Conservation (phyloP, 768 basidiomycete genomes). For the Pisolithus marmoratus region DNA sequence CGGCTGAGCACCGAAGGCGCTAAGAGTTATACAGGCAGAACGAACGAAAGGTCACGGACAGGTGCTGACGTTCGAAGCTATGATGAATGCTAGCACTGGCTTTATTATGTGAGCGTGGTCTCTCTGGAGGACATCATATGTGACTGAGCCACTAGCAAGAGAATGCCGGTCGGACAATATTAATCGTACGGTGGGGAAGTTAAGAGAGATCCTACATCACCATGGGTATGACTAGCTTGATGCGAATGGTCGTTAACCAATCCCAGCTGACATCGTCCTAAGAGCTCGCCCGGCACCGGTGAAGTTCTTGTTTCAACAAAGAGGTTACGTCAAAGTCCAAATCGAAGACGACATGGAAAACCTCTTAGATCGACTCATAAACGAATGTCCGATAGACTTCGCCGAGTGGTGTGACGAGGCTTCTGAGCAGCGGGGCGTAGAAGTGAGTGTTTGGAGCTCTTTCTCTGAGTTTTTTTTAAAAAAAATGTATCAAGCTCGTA, state of each 20-base stretch:
- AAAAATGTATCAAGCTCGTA: constrained; percentile 32
- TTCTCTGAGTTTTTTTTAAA: not conserved
- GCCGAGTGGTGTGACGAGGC: constrained; percentile 32
- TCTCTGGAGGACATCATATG: not conserved
- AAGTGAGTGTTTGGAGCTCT: constrained; percentile 20
- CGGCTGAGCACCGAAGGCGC: not conserved
- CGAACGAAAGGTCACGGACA: constrained; percentile 46
- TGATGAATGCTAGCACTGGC: constrained; percentile 54
- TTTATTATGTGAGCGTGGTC: constrained; percentile 50
- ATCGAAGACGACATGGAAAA: constrained; percentile 29
- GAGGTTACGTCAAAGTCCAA: constrained; percentile 46
- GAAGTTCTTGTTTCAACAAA: constrained; percentile 56
- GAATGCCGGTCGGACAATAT: constrained; percentile 61
- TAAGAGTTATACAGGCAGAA: constrained; percentile 33
- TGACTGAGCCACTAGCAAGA: constrained; percentile 27
- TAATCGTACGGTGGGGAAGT: constrained; percentile 53
- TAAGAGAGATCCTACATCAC: constrained; percentile 46
- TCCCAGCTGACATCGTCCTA: not conserved
- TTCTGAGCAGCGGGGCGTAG: constrained; percentile 27
- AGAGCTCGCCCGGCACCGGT: constrained; percentile 62
- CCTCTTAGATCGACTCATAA: constrained; percentile 37
- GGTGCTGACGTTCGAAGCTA: constrained; percentile 53
- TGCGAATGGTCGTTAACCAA: not conserved
- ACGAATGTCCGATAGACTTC: constrained; percentile 41
- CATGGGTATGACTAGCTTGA: constrained; percentile 36